Conservation (phyloP, 768 basidiomycete genomes). For the Leccinum barrowsii region DNA sequence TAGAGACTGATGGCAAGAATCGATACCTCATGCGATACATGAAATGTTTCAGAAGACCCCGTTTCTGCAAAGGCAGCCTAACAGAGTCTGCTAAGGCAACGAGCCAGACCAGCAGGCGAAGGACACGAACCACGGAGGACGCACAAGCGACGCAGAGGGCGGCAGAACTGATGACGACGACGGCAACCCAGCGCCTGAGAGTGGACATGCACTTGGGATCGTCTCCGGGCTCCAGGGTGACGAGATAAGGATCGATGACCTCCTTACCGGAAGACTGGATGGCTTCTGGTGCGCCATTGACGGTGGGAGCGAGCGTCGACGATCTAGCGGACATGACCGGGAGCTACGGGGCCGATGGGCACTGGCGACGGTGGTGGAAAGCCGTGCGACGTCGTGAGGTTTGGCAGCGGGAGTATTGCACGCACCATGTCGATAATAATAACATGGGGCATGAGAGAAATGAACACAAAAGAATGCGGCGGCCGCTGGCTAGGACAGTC, state of each 20-base stretch:
- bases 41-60: constrained; percentile 49
- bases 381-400: not conserved
- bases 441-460: not conserved
- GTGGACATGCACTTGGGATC: constrained; percentile 40
- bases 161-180: constrained; percentile 44
- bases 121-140: constrained; percentile 50
- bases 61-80: constrained; percentile 63
- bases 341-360: not conserved
- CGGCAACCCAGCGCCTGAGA: constrained; percentile 46
- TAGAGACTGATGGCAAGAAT: constrained; percentile 48
- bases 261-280: not conserved
- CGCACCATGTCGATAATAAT: constrained; percentile 5
- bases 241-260: constrained; percentile 20
- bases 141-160: constrained; percentile 52
- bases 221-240: constrained; percentile 40
- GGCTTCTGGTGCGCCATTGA: constrained; percentile 9
- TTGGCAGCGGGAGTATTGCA: not conserved
- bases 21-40: constrained; percentile 51
- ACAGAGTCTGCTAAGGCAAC: not conserved
- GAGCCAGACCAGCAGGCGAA: not conserved
- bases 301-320: constrained; percentile 3
- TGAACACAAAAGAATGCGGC: not conserved
- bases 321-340: constrained; percentile 5
- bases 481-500: not conserved
- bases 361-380: not conserved